Conservation (phyloP, 352 stramenopile genomes). For the Globisporangium acanthophoron region DNA sequence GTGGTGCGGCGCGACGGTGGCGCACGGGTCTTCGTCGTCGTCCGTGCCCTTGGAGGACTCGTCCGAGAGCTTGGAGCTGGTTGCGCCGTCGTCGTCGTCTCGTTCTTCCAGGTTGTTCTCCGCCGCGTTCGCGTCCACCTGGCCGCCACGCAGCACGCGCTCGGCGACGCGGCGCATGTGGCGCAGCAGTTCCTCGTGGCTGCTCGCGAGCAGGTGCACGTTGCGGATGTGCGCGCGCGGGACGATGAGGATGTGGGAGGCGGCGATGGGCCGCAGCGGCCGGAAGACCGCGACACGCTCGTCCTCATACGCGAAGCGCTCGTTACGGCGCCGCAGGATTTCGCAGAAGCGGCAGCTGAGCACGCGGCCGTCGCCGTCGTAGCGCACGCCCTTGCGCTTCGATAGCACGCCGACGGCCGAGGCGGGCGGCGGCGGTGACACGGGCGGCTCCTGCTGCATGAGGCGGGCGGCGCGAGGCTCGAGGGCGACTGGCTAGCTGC, state of each 20-base stretch:
- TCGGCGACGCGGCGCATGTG: slow-evolving; percentile 63
- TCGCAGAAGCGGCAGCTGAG: slow-evolving; percentile 77
- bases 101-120: background rate
- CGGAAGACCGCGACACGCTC: slow-evolving; percentile 75
- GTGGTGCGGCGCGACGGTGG: background rate
- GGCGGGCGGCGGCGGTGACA: background rate
- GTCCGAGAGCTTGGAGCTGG: slow-evolving; percentile 5
- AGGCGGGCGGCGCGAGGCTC: background rate
- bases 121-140: background rate
- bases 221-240: slow-evolving; percentile 76
- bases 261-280: slow-evolving; percentile 57
- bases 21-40: slow-evolving; percentile 12
- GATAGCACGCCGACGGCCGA: slow-evolving; percentile 33
- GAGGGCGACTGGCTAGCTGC: too few relatives aligned
- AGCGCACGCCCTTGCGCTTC: slow-evolving; percentile 68
- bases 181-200: slow-evolving; percentile 45
- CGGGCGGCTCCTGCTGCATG: background rate
- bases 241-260: slow-evolving; percentile 77
- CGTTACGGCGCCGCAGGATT: slow-evolving; percentile 48
- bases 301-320: slow-evolving; percentile 76
- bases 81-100: background rate
- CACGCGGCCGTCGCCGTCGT: slow-evolving; percentile 51
- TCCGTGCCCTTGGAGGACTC: slow-evolving; percentile 9
- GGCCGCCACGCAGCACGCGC: slow-evolving; percentile 27
- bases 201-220: slow-evolving; percentile 51